A percentile compares a stretch with the other conserved stretches of the same genome.
Evolutionary conservation across 768 basidiomycete genomes (phyloP).

Genomic region (Suillus subalutaceus): DNA sequence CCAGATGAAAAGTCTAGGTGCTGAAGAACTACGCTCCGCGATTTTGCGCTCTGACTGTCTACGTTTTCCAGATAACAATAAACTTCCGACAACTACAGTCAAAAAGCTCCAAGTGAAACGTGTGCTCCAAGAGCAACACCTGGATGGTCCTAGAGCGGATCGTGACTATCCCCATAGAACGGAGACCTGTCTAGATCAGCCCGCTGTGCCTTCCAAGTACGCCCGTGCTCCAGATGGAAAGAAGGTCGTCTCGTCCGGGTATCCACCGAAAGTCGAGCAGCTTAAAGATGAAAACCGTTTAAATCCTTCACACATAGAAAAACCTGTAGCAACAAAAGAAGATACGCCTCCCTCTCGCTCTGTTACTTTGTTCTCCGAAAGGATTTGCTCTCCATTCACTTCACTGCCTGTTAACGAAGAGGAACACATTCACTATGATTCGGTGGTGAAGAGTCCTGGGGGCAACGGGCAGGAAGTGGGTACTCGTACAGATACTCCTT

Average conservation of each 20-base stretch:
- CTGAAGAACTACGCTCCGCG: background rate
- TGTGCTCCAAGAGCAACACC: background rate
- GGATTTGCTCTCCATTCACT: background rate
- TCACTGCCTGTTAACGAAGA: background rate
- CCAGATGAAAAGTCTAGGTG: background rate
- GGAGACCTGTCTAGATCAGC: background rate
- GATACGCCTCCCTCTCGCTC: background rate
- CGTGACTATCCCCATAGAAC: too few relatives aligned
- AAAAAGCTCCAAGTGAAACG: constrained; percentile 3
- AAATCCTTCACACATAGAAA: background rate
- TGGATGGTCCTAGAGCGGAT: background rate
- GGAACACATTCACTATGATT: background rate
- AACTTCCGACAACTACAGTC: background rate
- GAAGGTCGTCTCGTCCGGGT: background rate
- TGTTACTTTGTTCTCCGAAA: background rate
- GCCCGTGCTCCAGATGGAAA: constrained; percentile 5
- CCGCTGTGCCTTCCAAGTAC: background rate
- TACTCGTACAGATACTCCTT: background rate
- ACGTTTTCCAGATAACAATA: background rate
- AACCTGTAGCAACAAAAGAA: background rate
- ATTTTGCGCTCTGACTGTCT: background rate
- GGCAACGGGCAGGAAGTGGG: background rate
- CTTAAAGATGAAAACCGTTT: background rate
- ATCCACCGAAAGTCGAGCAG: background rate
- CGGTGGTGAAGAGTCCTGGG: background rate